Conservation (phyloP, 495 filamentous ascomycete species). For the Aspergillus indologenus region DNA sequence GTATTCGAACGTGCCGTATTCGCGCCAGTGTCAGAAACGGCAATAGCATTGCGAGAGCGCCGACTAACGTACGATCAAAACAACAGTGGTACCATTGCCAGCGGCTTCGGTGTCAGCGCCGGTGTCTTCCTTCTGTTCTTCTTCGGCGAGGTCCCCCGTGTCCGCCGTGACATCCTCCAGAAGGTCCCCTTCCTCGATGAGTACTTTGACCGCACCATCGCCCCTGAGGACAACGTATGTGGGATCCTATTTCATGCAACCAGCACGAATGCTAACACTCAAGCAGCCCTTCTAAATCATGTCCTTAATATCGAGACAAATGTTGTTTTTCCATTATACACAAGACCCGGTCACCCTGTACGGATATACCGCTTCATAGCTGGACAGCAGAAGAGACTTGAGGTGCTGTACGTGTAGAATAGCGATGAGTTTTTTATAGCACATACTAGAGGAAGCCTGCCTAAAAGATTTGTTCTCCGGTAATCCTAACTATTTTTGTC, state of each 20-base stretch:
- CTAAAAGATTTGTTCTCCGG: background rate
- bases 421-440: conserved; percentile 38
- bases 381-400: conserved; percentile 9
- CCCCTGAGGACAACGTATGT: conserved; percentile 64
- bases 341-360: conserved; percentile 6
- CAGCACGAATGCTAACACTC: conserved; percentile 21
- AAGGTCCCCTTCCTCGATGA: conserved; percentile 59
- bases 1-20: background rate
- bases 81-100: conserved; percentile 51
- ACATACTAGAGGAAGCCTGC: conserved; percentile 31
- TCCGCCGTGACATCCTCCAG: conserved; percentile 63
- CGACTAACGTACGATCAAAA: conserved; percentile 4
- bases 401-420: conserved; percentile 31
- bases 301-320: conserved; percentile 8
- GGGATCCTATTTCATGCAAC: background rate
- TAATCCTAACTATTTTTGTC: background rate
- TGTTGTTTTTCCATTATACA: conserved; percentile 6
- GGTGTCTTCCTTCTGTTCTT: conserved; percentile 66
- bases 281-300: conserved; percentile 43
- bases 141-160: conserved; percentile 67
- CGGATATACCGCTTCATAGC: conserved; percentile 10
- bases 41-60: background rate
- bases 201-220: conserved; percentile 56
- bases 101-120: conserved; percentile 57
- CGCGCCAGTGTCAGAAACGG: background rate